Percentiles rank a stretch among this genome's conserved stretches.
These are phyloP conservation scores for Dispira parvispora DNA, from an alignment of 192 early-diverging fungal species.

Conservation along the genomic window DNA sequence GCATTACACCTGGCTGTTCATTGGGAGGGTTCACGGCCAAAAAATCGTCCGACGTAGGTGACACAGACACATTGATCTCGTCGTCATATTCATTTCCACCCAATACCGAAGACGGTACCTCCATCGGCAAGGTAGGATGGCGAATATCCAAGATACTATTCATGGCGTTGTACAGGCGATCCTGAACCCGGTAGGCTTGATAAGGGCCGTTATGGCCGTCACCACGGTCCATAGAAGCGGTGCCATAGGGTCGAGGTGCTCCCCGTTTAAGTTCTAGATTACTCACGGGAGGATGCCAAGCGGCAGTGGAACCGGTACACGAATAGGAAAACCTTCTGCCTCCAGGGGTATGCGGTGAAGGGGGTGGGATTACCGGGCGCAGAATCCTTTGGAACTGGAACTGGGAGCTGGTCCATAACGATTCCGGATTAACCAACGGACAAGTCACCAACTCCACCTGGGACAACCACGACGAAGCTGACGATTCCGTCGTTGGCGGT, in stretches of 20 bases:
- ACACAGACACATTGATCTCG: neutral
- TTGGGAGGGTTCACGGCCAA: neutral
- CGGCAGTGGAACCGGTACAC: neutral
- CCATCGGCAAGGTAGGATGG: neutral
- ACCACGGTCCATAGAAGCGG: slow-evolving; percentile 7
- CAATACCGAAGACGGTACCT: neutral
- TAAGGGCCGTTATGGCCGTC: neutral
- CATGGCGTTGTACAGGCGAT: slow-evolving; percentile 3
- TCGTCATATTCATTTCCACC: no score
- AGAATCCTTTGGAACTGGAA: slow-evolving; percentile 3
- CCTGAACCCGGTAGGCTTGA: neutral
- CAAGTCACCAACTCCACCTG: slow-evolving; percentile 2
- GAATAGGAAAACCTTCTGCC: neutral
- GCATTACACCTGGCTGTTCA: no score
- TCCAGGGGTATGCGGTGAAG: neutral
- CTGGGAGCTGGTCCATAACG: slow-evolving; percentile 1
- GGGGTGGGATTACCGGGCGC: neutral
- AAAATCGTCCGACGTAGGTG: slow-evolving; percentile 8
- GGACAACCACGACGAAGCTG: neutral
- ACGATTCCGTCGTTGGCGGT: neutral
- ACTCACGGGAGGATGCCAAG: slow-evolving; percentile 2
- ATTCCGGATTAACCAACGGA: slow-evolving; percentile 3
- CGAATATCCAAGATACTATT: slow-evolving; percentile 7
- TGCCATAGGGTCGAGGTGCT: slow-evolving; percentile 7
- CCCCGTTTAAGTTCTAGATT: neutral